Conservation (phyloP, 2,329 filamentous ascomycete genomes). For the Ophiostoma novo-ulmi region DNA sequence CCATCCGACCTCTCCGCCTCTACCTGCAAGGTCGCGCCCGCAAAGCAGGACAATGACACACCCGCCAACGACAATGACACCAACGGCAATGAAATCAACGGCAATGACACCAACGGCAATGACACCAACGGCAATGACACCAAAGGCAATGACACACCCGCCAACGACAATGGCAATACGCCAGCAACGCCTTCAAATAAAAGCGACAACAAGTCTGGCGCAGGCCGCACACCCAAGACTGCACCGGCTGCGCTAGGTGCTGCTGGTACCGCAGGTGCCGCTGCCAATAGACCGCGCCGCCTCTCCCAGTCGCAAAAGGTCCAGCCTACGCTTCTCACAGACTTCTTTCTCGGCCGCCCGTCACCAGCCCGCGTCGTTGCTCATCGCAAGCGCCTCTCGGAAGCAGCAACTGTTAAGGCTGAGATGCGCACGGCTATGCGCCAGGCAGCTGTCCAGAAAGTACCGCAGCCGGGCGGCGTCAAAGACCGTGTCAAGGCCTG, state of each 20-base stretch:
- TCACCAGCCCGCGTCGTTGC: constrained; percentile 51
- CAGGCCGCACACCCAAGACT: constrained; percentile 39
- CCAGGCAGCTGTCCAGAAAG: constrained; percentile 52
- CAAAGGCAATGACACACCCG: background rate
- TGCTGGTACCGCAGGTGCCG: constrained; percentile 31
- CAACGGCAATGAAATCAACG: too few relatives aligned
- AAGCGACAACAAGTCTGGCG: constrained; percentile 25
- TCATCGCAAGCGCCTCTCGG: constrained; percentile 49
- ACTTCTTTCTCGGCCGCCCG: constrained; percentile 55
- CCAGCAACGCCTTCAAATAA: constrained; percentile 24
- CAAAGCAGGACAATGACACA: constrained; percentile 5
- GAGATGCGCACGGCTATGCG: constrained; percentile 52
- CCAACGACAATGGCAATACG: background rate
- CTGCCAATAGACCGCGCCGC: constrained; percentile 25
- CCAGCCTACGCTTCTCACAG: constrained; percentile 48
- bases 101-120: background rate
- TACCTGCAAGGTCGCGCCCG: constrained; percentile 15
- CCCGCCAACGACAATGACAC: too few relatives aligned
- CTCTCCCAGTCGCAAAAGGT: constrained; percentile 40
- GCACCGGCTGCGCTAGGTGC: constrained; percentile 32
- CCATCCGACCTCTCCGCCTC: constrained; percentile 23
- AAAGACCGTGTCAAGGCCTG: constrained; percentile 75
- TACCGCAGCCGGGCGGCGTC: constrained; percentile 62
- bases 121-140: background rate
- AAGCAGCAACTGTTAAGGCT: constrained; percentile 51